Base-by-base conservation (phyloP, 805 yeast genomes). In the Hanseniaspora clermontiae region DNA sequence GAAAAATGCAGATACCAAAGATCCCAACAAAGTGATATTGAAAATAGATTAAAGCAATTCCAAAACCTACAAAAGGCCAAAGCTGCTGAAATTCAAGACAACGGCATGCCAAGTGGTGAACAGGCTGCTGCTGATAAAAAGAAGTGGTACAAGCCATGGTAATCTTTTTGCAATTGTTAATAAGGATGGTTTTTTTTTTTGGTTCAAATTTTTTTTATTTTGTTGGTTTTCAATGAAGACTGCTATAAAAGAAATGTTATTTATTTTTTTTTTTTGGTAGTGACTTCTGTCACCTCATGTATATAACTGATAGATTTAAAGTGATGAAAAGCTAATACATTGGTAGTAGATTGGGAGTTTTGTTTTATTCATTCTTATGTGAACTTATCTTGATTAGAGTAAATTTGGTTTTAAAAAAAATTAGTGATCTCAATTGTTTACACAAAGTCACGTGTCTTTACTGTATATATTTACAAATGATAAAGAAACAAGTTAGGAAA, bases 1-100 rank as follows among this genome's bases (percentile, higher is more conserved):
- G 96, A 90, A 66, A 95, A 88, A 69, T 90, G 97, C 68, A 75
- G 95, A 58, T 74, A 80, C 50, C 75, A 80, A 49, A 75, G 95
- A 66, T 75, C 83, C 63, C 77, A 79, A 60, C 80, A 85, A 55
- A 76, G 80, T 65, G 77, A 78, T 59, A 81, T 82, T 57, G 83
- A 90, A 49, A 81, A 79, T 58, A 69, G 77, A 63, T 95, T 95
- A 0, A 82, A 80, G 62, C 78, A 39, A 8, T 43, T 49, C 37
- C 55, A 77, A 58, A 73, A 71, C 70, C 70, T 27, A 69, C 70
- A 15, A 61, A 61, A 6, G 70, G 60, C 58, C n/a, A 59, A 61
- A 4, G 63, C 61, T 38, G 63, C 63, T 62, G 65, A 60, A 36
- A 62, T 55, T 20, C 63, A 54, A 59, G 60, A 54, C 40, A 58